phyloP scores from a whole-genome alignment of 495 filamentous ascomycete species.

The Sordaria brevicollis region DNA sequence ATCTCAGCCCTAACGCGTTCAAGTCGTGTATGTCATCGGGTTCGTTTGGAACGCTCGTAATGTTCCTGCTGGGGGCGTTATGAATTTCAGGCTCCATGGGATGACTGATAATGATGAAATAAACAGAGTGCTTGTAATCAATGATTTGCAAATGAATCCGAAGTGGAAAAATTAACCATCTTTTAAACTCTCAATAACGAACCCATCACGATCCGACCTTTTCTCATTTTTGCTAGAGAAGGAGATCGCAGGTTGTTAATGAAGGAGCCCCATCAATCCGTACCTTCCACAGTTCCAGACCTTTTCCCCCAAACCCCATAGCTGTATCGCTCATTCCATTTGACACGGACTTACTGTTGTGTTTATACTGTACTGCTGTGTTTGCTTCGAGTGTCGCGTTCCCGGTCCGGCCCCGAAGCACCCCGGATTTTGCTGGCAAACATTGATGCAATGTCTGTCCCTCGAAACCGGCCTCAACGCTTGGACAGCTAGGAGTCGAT shows the following conservation, averaged over 20 bases:
- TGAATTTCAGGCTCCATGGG: too few relatives aligned
- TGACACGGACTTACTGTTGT: not conserved
- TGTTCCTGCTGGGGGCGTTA: too few relatives aligned
- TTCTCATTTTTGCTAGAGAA: not conserved
- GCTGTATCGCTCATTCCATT: not conserved
- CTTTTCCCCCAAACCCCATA: too few relatives aligned
- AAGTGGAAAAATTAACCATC: not conserved
- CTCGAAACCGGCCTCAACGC: too few relatives aligned
- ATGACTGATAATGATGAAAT: too few relatives aligned
- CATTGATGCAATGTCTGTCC: too few relatives aligned
- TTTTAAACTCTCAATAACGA: not conserved
- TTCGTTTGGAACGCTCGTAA: too few relatives aligned
- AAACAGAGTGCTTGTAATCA: too few relatives aligned
- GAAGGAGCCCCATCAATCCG: not conserved
- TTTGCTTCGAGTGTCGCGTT: not conserved
- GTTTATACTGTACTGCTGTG: too few relatives aligned
- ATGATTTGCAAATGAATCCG: too few relatives aligned
- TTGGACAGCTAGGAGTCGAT: too few relatives aligned
- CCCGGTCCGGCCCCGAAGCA: not conserved
- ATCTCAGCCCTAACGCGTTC: not conserved
- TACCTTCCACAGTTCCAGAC: not conserved
- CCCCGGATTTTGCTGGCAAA: not conserved
- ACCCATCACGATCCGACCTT: not conserved
- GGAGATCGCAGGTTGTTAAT: not conserved
- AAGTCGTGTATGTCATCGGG: too few relatives aligned